Base-by-base conservation (phyloP, 495 filamentous ascomycete genomes). In the Aspergillus homomorphus region DNA sequence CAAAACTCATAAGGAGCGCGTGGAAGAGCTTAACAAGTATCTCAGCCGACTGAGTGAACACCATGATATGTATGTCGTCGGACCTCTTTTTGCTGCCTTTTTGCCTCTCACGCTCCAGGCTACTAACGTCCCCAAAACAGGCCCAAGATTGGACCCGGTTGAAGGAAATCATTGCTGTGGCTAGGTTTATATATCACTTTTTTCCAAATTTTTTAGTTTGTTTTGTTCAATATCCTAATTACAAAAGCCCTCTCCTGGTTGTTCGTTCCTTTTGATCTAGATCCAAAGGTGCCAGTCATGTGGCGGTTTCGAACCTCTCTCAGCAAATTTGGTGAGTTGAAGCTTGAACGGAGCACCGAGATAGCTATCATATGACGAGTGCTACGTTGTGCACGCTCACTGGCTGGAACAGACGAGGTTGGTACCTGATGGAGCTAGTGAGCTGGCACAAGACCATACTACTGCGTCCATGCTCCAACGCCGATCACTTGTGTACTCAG, bases 1-100 rank as follows among this genome's bases (percentile, higher is more conserved):
- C 64, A 98, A 98, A 81, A 95, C 92, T 43, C 94, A 98, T 68
- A 98, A 98, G 72, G 87, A 98, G 79, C 86, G 89, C 1, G 94
- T 98, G 45, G 92, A 98, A 71, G 92, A 96, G 71, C 78, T 97
- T 60, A 98, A 98, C 70, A 89, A 90, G 67, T 96, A 96, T 68
- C 77, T 98, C 44, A 92, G 88, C 59, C 86, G 86, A 59, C 74
- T 98, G 68, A 96, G 90, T 73, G 94, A 98, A 74, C 94, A 98
- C 72, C 94, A 98, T 69, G 94, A 98, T 69, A 98, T 98, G 93
- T 85, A 77, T 62, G 79, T 80, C 30, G 58, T 59, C 21, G 42
- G 57, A 49, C 30, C 51, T 56, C 7, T 61, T 28, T 49, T 44
- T 18, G 16, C 45, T 24, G 43, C 7, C 14, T 18, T 48, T 14